Base-by-base conservation (phyloP, 2,329 filamentous ascomycete genomes). In the Teratosphaeria gauchensis region DNA sequence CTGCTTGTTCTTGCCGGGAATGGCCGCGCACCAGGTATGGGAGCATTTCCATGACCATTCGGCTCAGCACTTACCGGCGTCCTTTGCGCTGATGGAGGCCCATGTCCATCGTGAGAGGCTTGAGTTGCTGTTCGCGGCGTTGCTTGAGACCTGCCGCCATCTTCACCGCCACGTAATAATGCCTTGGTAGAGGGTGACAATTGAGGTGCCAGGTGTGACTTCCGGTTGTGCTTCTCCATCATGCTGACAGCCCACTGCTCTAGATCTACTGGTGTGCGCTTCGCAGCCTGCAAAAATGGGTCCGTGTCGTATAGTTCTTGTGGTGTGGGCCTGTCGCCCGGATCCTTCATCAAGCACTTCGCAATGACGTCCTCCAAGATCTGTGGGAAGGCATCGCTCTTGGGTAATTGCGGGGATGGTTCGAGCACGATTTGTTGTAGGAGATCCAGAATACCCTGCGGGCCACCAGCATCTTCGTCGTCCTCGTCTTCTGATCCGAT, bases 381-480 rank as follows among this genome's bases (percentile, higher is more conserved):
- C 31, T 85, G 84, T 0, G 94, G 94, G 80, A 99, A 99, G 1
- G 94, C 94, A 71, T 97, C 94, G 70, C 92, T 96, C 83, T 96
- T 95, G 51, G 94, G 94, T 56, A 99, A 82, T 72, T 84, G 92
- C 1, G 94, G 94, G 3, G 94, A 90, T 3, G 92, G 91, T 74
- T 99, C 94, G 71, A 97, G 88, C 28, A 99, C 94, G 72, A 99
- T 99, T 72, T 96, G 92, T 75, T 99, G 94, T 54, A 99, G 79
- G 60, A 99, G 82, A 75, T 99, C 94, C 58, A 99, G 80, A 67
- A 99, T 99, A 64, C 94, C 94, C 71, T 95, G 92, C 1, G 94
- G 94, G 1, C 84, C 85, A 32, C 82, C 82, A 56, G 82, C 80
- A 55, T 85, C 80, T 60, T 83, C 82, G 57, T 83, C 83, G 56